phyloP scores from a whole-genome alignment of 2,329 filamentous ascomycete species.

The Arthroderma sp. region DNA sequence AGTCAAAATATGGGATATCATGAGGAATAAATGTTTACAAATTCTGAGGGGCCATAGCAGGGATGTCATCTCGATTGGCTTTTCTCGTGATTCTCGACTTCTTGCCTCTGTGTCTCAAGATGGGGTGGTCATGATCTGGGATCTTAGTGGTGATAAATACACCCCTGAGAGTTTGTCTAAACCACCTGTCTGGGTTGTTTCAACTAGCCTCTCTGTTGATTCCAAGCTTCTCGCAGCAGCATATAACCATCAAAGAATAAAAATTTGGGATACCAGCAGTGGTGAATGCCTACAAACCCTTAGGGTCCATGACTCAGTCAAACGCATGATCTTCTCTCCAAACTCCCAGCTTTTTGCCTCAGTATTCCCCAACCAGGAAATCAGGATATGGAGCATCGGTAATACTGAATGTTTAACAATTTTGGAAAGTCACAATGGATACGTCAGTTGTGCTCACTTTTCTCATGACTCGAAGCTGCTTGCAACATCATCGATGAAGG shows the following conservation, averaged over 20 bases:
- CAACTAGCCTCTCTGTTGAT: neutral
- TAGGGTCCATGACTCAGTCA: too few relatives aligned
- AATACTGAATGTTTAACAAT: constrained; percentile 1
- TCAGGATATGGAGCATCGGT: neutral
- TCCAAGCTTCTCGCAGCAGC: neutral
- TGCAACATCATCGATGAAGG: neutral
- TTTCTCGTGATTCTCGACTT: neutral
- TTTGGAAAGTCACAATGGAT: constrained; percentile 10
- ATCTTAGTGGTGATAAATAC: constrained; percentile 3
- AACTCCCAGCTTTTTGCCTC: neutral
- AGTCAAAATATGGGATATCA: too few relatives aligned
- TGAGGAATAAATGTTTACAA: neutral
- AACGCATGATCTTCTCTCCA: too few relatives aligned
- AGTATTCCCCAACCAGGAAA: neutral
- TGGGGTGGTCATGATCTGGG: constrained; percentile 14
- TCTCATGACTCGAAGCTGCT: neutral
- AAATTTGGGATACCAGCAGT: constrained; percentile 12
- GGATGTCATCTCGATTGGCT: constrained; percentile 4
- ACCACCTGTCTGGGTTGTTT: constrained; percentile 5
- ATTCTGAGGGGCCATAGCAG: constrained; percentile 11
- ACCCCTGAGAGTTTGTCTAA: too few relatives aligned
- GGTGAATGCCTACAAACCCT: neutral
- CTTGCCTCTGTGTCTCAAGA: constrained; percentile 5
- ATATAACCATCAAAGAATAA: constrained; percentile 11
- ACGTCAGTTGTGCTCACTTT: constrained; percentile 4